Evolutionary conservation across 2,329 filamentous ascomycete species (phyloP).

Genomic region (Aspergillus caelatus): DNA sequence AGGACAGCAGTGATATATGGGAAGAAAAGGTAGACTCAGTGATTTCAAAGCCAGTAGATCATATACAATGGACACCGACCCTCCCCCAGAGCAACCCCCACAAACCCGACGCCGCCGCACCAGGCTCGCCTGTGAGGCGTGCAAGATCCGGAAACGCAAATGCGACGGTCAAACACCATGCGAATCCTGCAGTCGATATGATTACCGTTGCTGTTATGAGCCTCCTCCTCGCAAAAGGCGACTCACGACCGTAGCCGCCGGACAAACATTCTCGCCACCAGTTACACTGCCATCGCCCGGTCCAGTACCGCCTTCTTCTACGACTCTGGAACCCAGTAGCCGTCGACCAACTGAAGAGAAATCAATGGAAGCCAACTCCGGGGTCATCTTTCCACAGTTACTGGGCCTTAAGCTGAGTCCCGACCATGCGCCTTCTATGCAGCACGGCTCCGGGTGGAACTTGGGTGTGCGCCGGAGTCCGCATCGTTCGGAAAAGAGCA

Average conservation of each 20-base stretch:
- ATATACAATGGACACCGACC: not conserved
- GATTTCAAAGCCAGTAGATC: not conserved
- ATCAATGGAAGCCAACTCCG: conserved; percentile 6
- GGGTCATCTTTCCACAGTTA: not conserved
- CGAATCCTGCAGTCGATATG: not conserved
- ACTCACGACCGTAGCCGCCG: not conserved
- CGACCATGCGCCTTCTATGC: not conserved
- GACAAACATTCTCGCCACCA: not conserved
- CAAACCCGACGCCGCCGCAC: not conserved
- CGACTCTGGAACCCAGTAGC: not conserved
- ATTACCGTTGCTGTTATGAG: not conserved
- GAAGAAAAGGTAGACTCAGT: not conserved
- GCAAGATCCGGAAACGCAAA: conserved; percentile 9
- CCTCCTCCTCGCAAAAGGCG: not conserved
- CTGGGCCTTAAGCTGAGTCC: not conserved
- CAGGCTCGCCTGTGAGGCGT: conserved; percentile 15
- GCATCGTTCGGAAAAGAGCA: not conserved
- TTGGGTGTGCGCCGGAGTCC: not conserved
- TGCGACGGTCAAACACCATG: conserved; percentile 13
- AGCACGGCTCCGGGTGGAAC: conserved; percentile 9
- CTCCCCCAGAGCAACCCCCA: not conserved
- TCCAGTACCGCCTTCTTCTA: not conserved
- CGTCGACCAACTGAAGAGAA: not conserved
- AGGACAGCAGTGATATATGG: not conserved
- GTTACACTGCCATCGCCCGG: not conserved